Base-by-base conservation (phyloP, 129 eudicot species). In the Pseudognaphalium luteoalbum region DNA sequence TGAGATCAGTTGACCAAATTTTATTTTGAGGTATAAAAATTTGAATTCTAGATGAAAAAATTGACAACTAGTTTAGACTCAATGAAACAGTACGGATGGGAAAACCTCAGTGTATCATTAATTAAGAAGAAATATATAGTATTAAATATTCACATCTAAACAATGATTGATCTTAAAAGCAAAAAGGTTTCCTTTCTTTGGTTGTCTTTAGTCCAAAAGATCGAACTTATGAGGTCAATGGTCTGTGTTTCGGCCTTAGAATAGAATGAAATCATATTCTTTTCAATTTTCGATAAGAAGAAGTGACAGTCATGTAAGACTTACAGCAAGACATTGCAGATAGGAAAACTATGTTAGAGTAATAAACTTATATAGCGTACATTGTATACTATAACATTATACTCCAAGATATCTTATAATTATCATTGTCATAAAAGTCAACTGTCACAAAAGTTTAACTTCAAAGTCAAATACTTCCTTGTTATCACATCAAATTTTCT, bases 151-250 rank as follows among this genome's bases (percentile, higher is more conserved):
- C 28, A 25, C 28, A 25, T 25, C 19, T 5, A 34, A 52, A 51
- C n/a, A 71, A 33, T 29, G n/a, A 29, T 17, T 72, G 70, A 60
- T 41, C 35, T 73, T 16, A 60, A 37, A 35, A 59, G 34, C 20
- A 35, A 37, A 73, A 37, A 58, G 4, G 8, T 1, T 5, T 54
- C n/a, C 60, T 5, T 54, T 54, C 3, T 71, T 29, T 11, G 0
- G 2, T 71, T 52, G 19, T 54, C 29, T 17, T 7, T 25, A 4
- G 8, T 29, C 28, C 51, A 10, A 17, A 39, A 59, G 39, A 19
- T 19, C 28, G 42, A 30, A 61, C 47, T 62, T 25, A 41, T 62
- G 11, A 42, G 61, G 71, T 74, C 62, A 63, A 63, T 3, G 21
- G 59, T 61, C 42, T 34, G 7, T 8, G 8, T 62, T 59, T 22